These are phyloP conservation scores for Daldinia decipiens DNA, from an alignment of 495 filamentous ascomycete genomes.

Conservation along the genomic window DNA sequence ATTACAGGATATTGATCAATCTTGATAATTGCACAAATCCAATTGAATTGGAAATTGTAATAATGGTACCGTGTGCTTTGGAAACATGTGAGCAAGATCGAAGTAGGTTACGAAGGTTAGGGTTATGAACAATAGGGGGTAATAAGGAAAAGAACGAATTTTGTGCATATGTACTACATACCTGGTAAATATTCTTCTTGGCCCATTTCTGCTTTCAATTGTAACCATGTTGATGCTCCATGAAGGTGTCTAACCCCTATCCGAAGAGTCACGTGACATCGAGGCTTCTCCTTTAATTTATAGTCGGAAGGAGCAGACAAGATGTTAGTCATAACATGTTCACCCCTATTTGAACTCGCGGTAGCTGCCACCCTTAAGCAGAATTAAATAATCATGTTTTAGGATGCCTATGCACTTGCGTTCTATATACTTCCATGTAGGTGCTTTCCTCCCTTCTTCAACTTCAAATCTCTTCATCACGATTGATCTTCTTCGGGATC, in stretches of 20 bases:
- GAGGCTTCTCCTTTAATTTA: not conserved
- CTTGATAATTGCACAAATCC: slow-evolving; percentile 23
- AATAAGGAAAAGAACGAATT: slow-evolving; percentile 6
- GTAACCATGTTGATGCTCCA: not conserved
- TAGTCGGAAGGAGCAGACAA: slow-evolving; percentile 5
- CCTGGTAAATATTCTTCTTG: slow-evolving; percentile 15
- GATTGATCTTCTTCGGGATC: not conserved
- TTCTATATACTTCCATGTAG: not conserved
- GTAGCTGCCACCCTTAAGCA: slow-evolving; percentile 10
- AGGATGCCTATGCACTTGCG: not conserved
- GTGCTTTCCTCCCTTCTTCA: slow-evolving; percentile 1
- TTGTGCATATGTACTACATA: slow-evolving; percentile 15
- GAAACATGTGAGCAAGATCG: not conserved
- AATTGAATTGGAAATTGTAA: slow-evolving; percentile 2
- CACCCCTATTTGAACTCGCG: slow-evolving; percentile 5
- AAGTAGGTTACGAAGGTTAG: slow-evolving; percentile 5
- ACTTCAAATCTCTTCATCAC: not conserved
- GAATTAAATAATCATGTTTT: not conserved
- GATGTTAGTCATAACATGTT: slow-evolving; percentile 1
- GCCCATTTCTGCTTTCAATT: not conserved
- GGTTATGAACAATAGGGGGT: not conserved
- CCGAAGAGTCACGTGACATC: slow-evolving; percentile 14
- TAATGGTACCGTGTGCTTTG: not conserved
- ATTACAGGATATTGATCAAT: slow-evolving; percentile 19
- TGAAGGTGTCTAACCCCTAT: slow-evolving; percentile 7